Evolutionary conservation across 2,329 filamentous ascomycete species (phyloP), one percentile per base, ranked within the genome.

Genomic region (Rhexocercosporidium sp.): DNA sequence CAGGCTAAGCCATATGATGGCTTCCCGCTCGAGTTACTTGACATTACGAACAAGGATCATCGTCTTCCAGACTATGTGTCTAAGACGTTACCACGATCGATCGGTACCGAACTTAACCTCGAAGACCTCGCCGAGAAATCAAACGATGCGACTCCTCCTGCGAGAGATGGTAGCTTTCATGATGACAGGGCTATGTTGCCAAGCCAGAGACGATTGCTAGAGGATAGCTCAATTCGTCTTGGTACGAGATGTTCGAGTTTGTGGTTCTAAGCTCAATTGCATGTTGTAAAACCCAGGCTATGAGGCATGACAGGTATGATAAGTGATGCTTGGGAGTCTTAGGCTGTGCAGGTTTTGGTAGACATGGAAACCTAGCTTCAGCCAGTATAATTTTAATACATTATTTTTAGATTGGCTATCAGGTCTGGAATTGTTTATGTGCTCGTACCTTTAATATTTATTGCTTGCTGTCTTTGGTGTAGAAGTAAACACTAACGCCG

Each of bases 101-200:
- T 56, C 34, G 63, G 56, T 39, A 34, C 25, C 34, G 64, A 62
- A 25, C 18, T 53, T n/a, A 22, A 65, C 34, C n/a, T 49, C n/a
- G 57, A 64, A 18, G 46, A 22, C 16, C 22, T 59, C 5, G 16
- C 44, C 20, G 44, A 44, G 31, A 39, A 25, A 22, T 8, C 18
- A 14, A 57, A 25, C 37, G 3, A 51, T 34, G 25, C 46, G 12
- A 18, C 16, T 22, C 49, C 49, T 16, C 68, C 60, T 44, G 37
- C 37, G 11, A 65, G 68, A 59, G 66, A 73, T 18, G 44, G 44
- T 20, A 74, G 69, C 54, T 75, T 71, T 22, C 69, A 74, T 62
- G 75, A 75, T 67, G 73, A 76, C 56, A 68, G 72, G 54, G 67
- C 70, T 6, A 53, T 73, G 34, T 60, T 76, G 31, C 75, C 74